Base-by-base conservation (phyloP, 495 filamentous ascomycete genomes). In the Venustampulla echinocandica region DNA sequence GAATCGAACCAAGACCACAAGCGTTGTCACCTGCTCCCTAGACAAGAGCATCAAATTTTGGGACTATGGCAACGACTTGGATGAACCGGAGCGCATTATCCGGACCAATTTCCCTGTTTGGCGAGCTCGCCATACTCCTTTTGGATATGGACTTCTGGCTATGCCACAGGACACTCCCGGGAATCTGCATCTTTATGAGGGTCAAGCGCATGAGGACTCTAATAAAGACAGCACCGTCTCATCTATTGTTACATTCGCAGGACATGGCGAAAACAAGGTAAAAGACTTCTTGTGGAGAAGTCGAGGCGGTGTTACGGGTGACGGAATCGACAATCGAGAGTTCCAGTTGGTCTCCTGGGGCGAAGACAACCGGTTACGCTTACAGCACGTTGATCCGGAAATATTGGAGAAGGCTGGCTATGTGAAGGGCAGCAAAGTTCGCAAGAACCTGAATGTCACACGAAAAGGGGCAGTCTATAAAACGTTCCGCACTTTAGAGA, bases 311-410 rank as follows among this genome's bases (percentile, higher is more conserved):
- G 70, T 79, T 4, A 63, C 55, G n/a, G 67, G 67, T 34, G 77
- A 87, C 44, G 74, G 71, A n/a, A 63, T 81, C n/a, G 90, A 97
- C 49, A 71, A 90, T 49, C 77, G 90, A 41, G 90, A 95, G 33
- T 95, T 95, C 50, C 90, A 97, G 62, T 66, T 97, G 17, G 85
- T 97, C 4, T 87, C 89, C 2, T 97, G 90, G 90, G 87, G 88
- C 17, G 81, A 82, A 35, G 90, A 97, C 59, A 81, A 82, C 48
- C 72, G 87, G 53, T 73, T 97, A 41, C 80, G 83, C 14, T 69
- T 97, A 32, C 88, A 95, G 57, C 77, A 76, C 42, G 77, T 89
- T 4, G 77, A 84, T 21, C 64, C 76, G 5, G 66, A 81, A 27
- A 65, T 78, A 23, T 65, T 92, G 2, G 66, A 77, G 51, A 69